Conservation (phyloP, 768 basidiomycete species). For the Russula vinacea region DNA sequence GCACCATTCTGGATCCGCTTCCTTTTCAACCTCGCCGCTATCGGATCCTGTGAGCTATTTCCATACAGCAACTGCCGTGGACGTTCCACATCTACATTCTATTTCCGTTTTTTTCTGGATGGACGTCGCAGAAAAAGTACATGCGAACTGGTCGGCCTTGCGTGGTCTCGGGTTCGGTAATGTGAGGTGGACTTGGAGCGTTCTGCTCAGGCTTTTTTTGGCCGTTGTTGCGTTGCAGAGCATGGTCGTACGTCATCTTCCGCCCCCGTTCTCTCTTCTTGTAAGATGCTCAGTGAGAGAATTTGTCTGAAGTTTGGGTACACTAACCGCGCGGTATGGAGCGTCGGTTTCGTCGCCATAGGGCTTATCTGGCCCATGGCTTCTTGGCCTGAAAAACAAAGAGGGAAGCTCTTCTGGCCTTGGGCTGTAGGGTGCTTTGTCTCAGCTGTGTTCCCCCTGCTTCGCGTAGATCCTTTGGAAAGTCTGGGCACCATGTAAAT, state of each 20-base stretch:
- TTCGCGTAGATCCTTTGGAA: constrained; percentile 71
- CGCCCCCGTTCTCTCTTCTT: neutral
- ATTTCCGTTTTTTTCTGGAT: constrained; percentile 77
- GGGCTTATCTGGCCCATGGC: constrained; percentile 63
- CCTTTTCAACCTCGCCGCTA: constrained; percentile 35
- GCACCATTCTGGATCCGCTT: constrained; percentile 19
- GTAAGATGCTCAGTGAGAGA: constrained; percentile 4
- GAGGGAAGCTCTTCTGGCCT: constrained; percentile 33
- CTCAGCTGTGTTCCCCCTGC: constrained; percentile 65
- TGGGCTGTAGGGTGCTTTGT: constrained; percentile 54
- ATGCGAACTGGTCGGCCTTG: constrained; percentile 5
- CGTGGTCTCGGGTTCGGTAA: neutral
- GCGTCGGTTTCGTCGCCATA: constrained; percentile 56
- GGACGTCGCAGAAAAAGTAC: constrained; percentile 39
- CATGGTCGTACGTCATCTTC: constrained; percentile 62
- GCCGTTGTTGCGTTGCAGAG: constrained; percentile 50
- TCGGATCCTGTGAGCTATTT: constrained; percentile 50
- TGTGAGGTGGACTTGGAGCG: constrained; percentile 12
- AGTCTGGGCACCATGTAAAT: constrained; percentile 54
- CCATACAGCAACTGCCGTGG: constrained; percentile 62
- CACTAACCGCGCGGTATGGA: constrained; percentile 69
- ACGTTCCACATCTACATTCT: constrained; percentile 72
- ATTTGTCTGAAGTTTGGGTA: constrained; percentile 56
- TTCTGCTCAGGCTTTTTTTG: constrained; percentile 36
- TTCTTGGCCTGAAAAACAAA: constrained; percentile 43